Base-by-base conservation (phyloP, 768 basidiomycete species). In the Harrya chromipes region DNA sequence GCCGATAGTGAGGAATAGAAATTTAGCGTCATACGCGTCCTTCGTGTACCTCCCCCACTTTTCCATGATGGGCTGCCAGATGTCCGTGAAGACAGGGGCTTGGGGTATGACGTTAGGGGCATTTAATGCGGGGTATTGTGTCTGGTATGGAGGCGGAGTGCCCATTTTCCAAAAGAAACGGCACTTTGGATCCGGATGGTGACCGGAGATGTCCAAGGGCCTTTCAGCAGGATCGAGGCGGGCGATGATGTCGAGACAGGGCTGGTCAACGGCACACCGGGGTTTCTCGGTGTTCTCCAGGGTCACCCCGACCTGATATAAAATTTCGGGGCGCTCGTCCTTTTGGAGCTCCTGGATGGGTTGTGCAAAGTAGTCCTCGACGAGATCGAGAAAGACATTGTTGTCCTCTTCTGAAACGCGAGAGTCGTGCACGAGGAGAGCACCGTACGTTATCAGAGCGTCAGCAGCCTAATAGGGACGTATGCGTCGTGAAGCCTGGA, bases 201-300 rank as follows among this genome's bases (percentile, higher is more conserved):
- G 87, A 6, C 76, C 85, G 23, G 76, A 74, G 49, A 90, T 84
- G 66, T 98, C 94, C 43, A 98, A 68, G 7, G 94, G 94, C 26
- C 94, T 71, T 61, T 98, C 90, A 0, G 77, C 68, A 3, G 84
- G 83, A 34, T 88, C 88, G 20, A 98, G 75, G 3, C 73, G 72
- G 43, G 80, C 79, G 56, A 97, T 97, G 50, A 97, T 76, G 35
- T 74, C 74, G 36, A 90, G 76, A 63, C 94, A 98, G 11, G 88
- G 83, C 41, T 88, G 85, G 61, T 93, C 80, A 10, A 82, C 84
- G 4, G 90, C 87, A 65, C 90, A 92, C 65, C 83, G 89, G 33
- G 87, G 87, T 60, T 90, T 92, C 72, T 97, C 94, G 2, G 93
- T 97, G 67, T 94, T 93, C 70, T 94, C 92, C n/a, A 95, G 81